These are phyloP conservation scores for Mycena alexandri DNA, from an alignment of 768 basidiomycete species.

Conservation along the genomic window DNA sequence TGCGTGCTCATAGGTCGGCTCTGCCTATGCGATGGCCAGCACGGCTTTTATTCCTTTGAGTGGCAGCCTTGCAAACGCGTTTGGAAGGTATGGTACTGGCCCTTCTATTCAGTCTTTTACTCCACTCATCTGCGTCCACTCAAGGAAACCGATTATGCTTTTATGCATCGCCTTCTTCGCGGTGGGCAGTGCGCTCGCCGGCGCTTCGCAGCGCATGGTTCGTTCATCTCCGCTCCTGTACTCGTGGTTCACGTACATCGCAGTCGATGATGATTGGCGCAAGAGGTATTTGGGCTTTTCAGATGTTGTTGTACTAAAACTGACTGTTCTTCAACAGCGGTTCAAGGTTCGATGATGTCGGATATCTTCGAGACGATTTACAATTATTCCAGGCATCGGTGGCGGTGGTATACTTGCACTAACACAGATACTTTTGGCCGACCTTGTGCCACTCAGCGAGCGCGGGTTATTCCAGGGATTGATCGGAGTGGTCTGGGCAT, in stretches of 20 bases:
- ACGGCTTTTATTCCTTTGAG: conserved; percentile 56
- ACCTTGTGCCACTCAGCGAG: conserved; percentile 57
- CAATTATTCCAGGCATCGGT: conserved; percentile 42
- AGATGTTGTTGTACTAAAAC: not conserved
- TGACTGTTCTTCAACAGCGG: conserved; percentile 4
- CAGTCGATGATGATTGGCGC: conserved; percentile 53
- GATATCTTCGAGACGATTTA: not conserved
- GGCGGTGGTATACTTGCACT: conserved; percentile 51
- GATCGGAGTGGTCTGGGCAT: conserved; percentile 46
- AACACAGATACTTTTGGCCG: conserved; percentile 55
- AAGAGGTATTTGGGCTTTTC: conserved; percentile 38
- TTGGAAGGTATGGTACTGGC: conserved; percentile 49
- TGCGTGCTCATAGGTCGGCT: conserved; percentile 47
- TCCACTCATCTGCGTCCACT: not conserved
- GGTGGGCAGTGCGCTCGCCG: conserved; percentile 57
- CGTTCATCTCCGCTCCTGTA: not conserved
- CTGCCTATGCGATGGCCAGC: conserved; percentile 55
- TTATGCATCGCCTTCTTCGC: conserved; percentile 50
- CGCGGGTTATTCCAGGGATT: conserved; percentile 53
- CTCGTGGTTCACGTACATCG: not conserved
- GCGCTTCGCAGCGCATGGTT: conserved; percentile 54
- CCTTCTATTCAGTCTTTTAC: not conserved
- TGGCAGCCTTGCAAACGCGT: conserved; percentile 48
- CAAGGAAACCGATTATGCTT: conserved; percentile 47
- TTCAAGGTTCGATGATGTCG: conserved; percentile 41